phyloP scores from a whole-genome alignment of 805 yeast species.

The Wickerhamomyces bisporus region DNA sequence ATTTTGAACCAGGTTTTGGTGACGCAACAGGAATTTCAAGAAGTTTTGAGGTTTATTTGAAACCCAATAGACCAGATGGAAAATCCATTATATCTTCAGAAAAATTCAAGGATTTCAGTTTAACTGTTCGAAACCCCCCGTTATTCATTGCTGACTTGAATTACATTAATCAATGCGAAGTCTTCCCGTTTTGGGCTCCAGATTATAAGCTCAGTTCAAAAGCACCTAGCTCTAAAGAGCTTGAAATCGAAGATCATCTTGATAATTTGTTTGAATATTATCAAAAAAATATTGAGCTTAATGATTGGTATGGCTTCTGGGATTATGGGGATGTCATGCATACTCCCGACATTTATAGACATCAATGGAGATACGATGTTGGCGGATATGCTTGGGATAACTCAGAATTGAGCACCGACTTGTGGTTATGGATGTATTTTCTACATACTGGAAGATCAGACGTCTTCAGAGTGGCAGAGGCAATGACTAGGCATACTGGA shows the following conservation, averaged over 20 bases:
- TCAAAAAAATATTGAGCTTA: not conserved
- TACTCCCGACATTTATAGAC: constrained; percentile 1
- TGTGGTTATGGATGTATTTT: constrained; percentile 1
- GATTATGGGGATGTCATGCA: constrained; percentile 2
- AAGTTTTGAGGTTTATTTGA: not conserved
- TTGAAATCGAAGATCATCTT: not conserved
- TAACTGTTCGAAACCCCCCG: not conserved
- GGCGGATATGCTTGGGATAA: constrained; percentile 3
- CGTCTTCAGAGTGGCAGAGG: not conserved
- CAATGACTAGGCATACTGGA: not conserved
- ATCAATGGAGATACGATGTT: constrained; percentile 3
- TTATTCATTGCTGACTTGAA: not conserved
- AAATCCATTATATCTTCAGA: not conserved
- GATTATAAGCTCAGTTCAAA: not conserved
- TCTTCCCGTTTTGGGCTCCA: not conserved
- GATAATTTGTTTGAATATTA: not conserved
- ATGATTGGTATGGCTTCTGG: constrained; percentile 1
- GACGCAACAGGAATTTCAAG: not conserved
- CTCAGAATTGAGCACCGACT: constrained; percentile 1
- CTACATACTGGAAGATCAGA: not conserved
- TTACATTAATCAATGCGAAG: not conserved
- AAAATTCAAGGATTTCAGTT: not conserved
- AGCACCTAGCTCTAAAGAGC: not conserved
- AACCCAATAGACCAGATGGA: not conserved
- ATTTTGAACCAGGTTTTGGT: not conserved